Percentiles rank a stretch among this genome's conserved stretches.
Conservation (phyloP, 352 stramenopile genomes). For the Globisporangium middletonii region DNA sequence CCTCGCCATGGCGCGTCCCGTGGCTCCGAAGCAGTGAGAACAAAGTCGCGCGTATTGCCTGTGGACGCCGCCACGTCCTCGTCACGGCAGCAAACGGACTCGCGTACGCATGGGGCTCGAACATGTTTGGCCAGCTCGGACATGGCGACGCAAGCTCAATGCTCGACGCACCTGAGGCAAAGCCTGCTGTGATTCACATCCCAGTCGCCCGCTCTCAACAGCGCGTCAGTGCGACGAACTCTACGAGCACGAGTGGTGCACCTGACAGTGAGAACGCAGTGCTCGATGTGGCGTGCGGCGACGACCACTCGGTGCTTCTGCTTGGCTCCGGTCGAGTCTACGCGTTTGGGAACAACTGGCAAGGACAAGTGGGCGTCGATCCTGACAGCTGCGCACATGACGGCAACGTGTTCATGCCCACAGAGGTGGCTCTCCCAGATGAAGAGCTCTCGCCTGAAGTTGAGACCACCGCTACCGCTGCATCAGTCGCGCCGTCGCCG, state of each 20-base stretch:
- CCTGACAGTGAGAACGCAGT: constrained; percentile 1
- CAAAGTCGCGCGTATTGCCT: constrained; percentile 31
- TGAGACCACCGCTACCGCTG: background rate
- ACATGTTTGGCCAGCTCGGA: constrained; percentile 64
- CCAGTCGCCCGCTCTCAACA: background rate
- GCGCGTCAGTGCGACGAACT: background rate
- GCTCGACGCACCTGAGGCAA: constrained; percentile 14
- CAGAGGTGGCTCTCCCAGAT: background rate
- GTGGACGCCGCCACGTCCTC: constrained; percentile 38
- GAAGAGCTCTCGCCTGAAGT: background rate
- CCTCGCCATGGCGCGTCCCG: constrained; percentile 12
- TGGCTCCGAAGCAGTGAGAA: constrained; percentile 10
- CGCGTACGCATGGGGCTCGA: constrained; percentile 59
- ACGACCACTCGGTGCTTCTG: constrained; percentile 63
- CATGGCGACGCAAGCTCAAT: constrained; percentile 15
- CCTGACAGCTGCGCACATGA: constrained; percentile 6
- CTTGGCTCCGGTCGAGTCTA: constrained; percentile 35
- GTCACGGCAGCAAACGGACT: constrained; percentile 17
- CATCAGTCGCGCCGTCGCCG: background rate
- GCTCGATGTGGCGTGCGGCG: constrained; percentile 52
- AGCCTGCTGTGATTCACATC: constrained; percentile 13
- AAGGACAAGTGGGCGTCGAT: constrained; percentile 65
- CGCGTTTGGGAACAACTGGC: constrained; percentile 61
- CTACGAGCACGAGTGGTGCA: background rate
- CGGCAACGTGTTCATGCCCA: constrained; percentile 6